Evolutionary conservation across 163 green algal species (phyloP), one percentile per base, ranked within the genome.

Genomic region (Chlorella variabilis): DNA sequence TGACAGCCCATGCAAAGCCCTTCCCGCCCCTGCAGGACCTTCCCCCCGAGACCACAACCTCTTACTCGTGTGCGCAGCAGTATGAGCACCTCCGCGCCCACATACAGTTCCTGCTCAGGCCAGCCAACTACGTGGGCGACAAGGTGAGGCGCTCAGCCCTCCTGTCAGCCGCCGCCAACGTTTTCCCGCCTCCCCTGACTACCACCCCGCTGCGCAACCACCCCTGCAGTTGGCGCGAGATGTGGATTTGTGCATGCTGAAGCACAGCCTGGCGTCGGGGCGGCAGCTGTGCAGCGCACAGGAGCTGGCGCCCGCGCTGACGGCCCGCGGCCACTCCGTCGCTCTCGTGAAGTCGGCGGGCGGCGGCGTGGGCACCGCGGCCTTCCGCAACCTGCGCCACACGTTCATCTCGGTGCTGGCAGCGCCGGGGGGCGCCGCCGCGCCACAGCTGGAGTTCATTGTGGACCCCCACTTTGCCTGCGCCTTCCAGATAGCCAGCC

Each of bases 371-470:
- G 71, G 71, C 49, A 61, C 59, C 13, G 71, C 71, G 0, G 71
- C 71, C 23, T 78, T 78, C 49, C 71, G 71, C 49, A 66, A 66
- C 33, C 71, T 78, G 49, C 49, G 49, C 11, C 71, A 78, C 49
- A 67, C 49, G 8, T 78, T 78, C 25, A 3, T 78, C n/a, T 23
- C 6, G 25, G 49, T 77, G 45, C 20, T 33, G 7, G 18, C 45
- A 5, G n/a, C 45, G 45, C 15, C 25, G 54, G 20, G 7, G 54
- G 8, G 25, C 1, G 18, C 41, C 11, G 5, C 0, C 13, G 45
- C 11, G 31, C 13, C 34, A 2, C n/a, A 65, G 70, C 45, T 31
- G 20, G 31, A 17, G 13, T 13, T 77, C 9, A 25, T 77, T 0
- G 70, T 77, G 31, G 70, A 77, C 29, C 51, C 45, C 9, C 70